Conservation (phyloP, 371 early-diverging fungal species). For the Syncephalastrum racemosum region DNA sequence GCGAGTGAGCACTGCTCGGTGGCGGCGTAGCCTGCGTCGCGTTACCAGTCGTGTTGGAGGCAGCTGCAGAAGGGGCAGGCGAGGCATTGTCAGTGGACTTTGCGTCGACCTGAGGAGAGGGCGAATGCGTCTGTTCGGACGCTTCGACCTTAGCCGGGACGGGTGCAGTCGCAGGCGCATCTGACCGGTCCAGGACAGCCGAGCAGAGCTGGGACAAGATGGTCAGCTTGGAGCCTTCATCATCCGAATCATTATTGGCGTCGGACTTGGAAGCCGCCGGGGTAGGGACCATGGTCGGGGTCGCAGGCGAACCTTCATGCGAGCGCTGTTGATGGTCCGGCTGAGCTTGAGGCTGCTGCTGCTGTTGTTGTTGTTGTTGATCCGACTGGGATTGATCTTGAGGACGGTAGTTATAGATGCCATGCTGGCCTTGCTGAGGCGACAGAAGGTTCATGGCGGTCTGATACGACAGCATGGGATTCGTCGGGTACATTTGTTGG, state of each 20-base stretch:
- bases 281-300: conserved; percentile 14
- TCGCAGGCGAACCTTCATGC: conserved; percentile 11
- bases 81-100: neutral
- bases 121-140: neutral
- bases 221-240: conserved; percentile 47
- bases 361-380: conserved; percentile 21
- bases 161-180: conserved; percentile 11
- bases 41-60: neutral
- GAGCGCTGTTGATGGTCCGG: conserved; percentile 2
- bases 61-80: conserved; percentile 2
- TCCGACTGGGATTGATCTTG: conserved; percentile 1
- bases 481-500: conserved; percentile 31
- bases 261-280: conserved; percentile 8
- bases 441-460: conserved; percentile 41
- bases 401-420: conserved; percentile 2
- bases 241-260: conserved; percentile 33
- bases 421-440: conserved; percentile 25
- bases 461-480: conserved; percentile 37
- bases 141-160: neutral
- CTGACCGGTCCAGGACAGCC: conserved; percentile 41
- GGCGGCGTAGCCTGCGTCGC: conserved; percentile 5
- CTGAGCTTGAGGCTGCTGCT: conserved; percentile 6
- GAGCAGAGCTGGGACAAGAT: conserved; percentile 52
- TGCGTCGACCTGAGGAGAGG: neutral
- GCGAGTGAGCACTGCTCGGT: conserved; percentile 13